Evolutionary conservation across 495 filamentous ascomycete genomes (phyloP), one percentile per base, ranked within the genome.

Genomic region (Letharia columbiana): DNA sequence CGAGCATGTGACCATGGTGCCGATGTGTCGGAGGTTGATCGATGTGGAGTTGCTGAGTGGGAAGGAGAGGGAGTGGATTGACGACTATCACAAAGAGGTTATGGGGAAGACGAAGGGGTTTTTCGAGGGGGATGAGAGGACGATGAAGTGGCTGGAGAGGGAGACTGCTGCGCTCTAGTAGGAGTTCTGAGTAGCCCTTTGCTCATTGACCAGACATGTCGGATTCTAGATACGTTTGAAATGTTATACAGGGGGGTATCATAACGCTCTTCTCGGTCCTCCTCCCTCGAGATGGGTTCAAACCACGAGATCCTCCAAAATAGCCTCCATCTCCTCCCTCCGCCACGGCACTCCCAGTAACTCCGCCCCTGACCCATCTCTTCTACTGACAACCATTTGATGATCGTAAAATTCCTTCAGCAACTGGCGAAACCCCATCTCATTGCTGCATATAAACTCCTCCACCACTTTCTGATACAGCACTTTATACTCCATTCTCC

Each of bases 401-500:
- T 98, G 94, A 70, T 98, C 94, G 73, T 96, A 90, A 75, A 98
- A 96, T 83, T 98, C 94, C 77, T 97, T 98, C 71, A 98, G 74
- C 75, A 98, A 68, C 40, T 91, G 93, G 68, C 94, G 82, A 76
- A 98, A 98, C 71, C 87, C 91, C 85, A 96, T 91, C 81, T 98
- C 94, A 66, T 87, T 95, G 70, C 90, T 92, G 69, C 93, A 96
- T 50, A 98, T 92, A 75, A 98, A 96, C 73, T 97, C 91, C 76
- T 96, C 93, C 33, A 91, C 87, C 23, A 92, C 92, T 75, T 95
- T 96, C 72, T 94, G 91, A 77, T 98, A 98, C 64, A 98, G 78
- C 68, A 89, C 83, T 20, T 90, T 81, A 75, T 96, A 97, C 76
- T 98, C 94, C 41, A 98, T 8, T 39, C 84, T 60, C 64, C 33